Percentiles rank a stretch among this genome's conserved stretches.
These are phyloP conservation scores for Amauroascus verrucosus DNA, from an alignment of 2,329 filamentous ascomycete genomes.

Conservation along the genomic window DNA sequence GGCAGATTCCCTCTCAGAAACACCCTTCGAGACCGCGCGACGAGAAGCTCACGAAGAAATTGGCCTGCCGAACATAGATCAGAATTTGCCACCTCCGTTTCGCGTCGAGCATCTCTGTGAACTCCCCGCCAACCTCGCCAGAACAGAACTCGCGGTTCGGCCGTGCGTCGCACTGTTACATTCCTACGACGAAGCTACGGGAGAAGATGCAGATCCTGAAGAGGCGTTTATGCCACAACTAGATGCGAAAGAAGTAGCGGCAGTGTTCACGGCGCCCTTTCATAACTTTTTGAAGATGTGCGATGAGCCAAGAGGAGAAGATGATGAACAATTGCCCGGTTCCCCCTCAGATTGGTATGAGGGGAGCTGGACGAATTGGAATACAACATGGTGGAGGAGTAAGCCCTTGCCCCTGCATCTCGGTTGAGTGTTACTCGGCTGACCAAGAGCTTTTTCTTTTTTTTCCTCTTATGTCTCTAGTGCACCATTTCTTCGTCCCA, in stretches of 20 bases:
- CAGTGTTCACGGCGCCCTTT: constrained; percentile 84
- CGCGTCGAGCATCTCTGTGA: constrained; percentile 77
- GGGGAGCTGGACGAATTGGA: constrained; percentile 70
- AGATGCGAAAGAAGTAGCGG: constrained; percentile 83
- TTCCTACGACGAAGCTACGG: constrained; percentile 42
- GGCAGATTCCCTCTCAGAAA: constrained; percentile 46
- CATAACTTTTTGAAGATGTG: constrained; percentile 61
- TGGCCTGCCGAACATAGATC: constrained; percentile 61
- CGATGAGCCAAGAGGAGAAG: constrained; percentile 44
- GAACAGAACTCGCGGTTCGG: constrained; percentile 62
- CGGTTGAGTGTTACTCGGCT: constrained; percentile 9
- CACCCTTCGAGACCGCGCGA: constrained; percentile 66
- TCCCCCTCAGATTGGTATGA: constrained; percentile 65
- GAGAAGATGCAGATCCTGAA: constrained; percentile 46
- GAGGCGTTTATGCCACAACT: constrained; percentile 66
- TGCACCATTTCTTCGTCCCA: constrained; percentile 90
- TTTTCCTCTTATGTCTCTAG: constrained; percentile 26
- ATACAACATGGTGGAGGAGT: constrained; percentile 63
- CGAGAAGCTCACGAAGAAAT: constrained; percentile 91
- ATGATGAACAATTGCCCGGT: constrained; percentile 34
- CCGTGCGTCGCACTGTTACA: constrained; percentile 72
- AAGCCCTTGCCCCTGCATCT: constrained; percentile 14
- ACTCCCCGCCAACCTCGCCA: constrained; percentile 64
- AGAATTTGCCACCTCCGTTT: constrained; percentile 64
- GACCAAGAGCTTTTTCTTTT: constrained; percentile 4